phyloP scores from a whole-genome alignment of 345 rosid genomes.

The Pistacia atlantica region DNA sequence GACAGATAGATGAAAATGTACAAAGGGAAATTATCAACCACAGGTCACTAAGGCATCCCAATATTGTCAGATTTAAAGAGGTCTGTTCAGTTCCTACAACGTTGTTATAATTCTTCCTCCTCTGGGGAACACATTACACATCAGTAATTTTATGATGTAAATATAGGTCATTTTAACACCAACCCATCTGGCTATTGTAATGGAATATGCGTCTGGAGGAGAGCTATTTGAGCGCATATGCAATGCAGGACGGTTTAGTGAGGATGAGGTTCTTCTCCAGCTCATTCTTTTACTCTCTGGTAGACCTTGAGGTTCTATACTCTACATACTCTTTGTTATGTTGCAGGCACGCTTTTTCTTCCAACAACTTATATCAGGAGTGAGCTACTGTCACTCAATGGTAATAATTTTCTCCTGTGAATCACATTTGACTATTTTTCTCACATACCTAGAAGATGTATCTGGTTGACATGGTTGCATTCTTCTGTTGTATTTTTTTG shows the following conservation, averaged over 20 bases:
- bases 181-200: slow-evolving; percentile 79
- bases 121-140: background rate
- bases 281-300: background rate
- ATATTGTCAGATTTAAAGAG: slow-evolving; percentile 86
- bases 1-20: slow-evolving; percentile 85
- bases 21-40: slow-evolving; percentile 84
- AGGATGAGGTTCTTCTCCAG: slow-evolving; percentile 59
- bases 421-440: background rate
- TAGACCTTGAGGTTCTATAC: background rate
- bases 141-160: slow-evolving; percentile 13
- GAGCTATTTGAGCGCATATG: slow-evolving; percentile 85
- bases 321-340: background rate
- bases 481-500: slow-evolving; percentile 13
- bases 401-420: slow-evolving; percentile 29
- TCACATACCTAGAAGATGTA: background rate
- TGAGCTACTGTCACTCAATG: slow-evolving; percentile 78
- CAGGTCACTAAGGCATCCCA: slow-evolving; percentile 79
- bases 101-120: background rate
- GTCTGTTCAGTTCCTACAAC: slow-evolving; percentile 28
- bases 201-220: slow-evolving; percentile 91
- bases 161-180: slow-evolving; percentile 75
- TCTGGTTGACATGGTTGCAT: slow-evolving; percentile 11
- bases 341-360: slow-evolving; percentile 80
- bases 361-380: slow-evolving; percentile 84
- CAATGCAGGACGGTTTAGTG: slow-evolving; percentile 79